Evolutionary conservation across 257 asterid genomes (phyloP).

Genomic region (Cinchona pubescens): DNA sequence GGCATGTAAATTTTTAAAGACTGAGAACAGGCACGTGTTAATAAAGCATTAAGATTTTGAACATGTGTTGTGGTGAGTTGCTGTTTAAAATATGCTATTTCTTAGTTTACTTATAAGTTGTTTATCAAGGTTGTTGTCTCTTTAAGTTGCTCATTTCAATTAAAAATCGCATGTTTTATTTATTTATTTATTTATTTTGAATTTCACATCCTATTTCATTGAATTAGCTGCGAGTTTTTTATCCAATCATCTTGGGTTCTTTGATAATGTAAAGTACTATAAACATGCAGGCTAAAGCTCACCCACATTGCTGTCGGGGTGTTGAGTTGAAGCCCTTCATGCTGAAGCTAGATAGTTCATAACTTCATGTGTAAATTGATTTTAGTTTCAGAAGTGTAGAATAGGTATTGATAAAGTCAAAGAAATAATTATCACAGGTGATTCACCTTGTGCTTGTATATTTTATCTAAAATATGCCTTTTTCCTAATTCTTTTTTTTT

Average conservation of each 20-base stretch:
- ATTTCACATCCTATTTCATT: neutral
- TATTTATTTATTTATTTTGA: too few relatives aligned
- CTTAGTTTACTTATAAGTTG: neutral
- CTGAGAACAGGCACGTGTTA: neutral
- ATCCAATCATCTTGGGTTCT: neutral
- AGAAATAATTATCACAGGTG: neutral
- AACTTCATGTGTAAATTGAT: slow-evolving; percentile 13
- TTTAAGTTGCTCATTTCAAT: neutral
- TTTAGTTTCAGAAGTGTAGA: neutral
- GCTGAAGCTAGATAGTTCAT: neutral
- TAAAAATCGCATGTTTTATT: neutral
- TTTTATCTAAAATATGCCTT: neutral
- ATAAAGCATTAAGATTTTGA: neutral
- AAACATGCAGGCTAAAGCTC: slow-evolving; percentile 7
- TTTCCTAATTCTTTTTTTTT: neutral
- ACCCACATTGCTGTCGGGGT: too few relatives aligned
- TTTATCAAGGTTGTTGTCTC: neutral
- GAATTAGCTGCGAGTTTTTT: neutral
- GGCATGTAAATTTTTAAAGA: neutral
- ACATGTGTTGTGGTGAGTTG: neutral
- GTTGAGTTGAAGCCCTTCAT: neutral
- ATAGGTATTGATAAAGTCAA: slow-evolving; percentile 1
- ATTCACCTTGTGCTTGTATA: slow-evolving; percentile 1
- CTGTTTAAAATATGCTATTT: neutral
- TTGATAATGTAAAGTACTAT: neutral